Percentiles rank a stretch among this genome's conserved stretches.
Conservation (phyloP, 2,329 filamentous ascomycete genomes). For the Paecilomyces sp. region DNA sequence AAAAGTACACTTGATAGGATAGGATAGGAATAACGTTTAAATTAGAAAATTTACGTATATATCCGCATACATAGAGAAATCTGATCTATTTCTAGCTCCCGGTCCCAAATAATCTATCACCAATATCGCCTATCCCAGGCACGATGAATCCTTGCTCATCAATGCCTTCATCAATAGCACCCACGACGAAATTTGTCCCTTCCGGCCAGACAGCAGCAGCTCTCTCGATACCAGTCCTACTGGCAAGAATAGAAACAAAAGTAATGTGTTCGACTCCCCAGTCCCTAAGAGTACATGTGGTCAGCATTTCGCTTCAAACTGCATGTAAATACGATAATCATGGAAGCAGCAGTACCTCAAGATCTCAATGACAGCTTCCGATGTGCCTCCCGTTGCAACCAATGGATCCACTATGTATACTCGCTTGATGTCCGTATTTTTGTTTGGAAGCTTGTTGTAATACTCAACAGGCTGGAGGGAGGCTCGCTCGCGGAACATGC, state of each 20-base stretch:
- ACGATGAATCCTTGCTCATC: slow-evolving; percentile 19
- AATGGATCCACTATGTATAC: slow-evolving; percentile 20
- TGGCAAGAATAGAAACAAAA: slow-evolving; percentile 18
- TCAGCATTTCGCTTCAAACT: background rate
- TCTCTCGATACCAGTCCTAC: slow-evolving; percentile 11
- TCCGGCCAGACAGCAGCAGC: slow-evolving; percentile 19
- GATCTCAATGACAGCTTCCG: slow-evolving; percentile 16
- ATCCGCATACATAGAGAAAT: background rate
- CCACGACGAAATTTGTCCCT: slow-evolving; percentile 17
- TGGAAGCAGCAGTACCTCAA: slow-evolving; percentile 13
- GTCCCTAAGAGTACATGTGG: slow-evolving; percentile 9
- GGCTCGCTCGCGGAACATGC: slow-evolving; percentile 17
- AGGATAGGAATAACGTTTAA: background rate
- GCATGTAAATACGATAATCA: background rate
- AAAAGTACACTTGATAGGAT: background rate
- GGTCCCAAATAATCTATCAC: slow-evolving; percentile 21
- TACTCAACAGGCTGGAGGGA: slow-evolving; percentile 9
- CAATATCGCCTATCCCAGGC: slow-evolving; percentile 22
- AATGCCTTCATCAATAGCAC: slow-evolving; percentile 14
- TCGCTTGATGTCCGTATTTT: slow-evolving; percentile 14
- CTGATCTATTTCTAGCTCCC: slow-evolving; percentile 2
- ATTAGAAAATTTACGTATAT: background rate
- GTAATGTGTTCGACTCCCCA: slow-evolving; percentile 21
- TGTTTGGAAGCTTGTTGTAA: slow-evolving; percentile 22
- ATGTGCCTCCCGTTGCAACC: slow-evolving; percentile 20